phyloP scores from a whole-genome alignment of 2,329 filamentous ascomycete genomes.

The Talaromyces sp. region DNA sequence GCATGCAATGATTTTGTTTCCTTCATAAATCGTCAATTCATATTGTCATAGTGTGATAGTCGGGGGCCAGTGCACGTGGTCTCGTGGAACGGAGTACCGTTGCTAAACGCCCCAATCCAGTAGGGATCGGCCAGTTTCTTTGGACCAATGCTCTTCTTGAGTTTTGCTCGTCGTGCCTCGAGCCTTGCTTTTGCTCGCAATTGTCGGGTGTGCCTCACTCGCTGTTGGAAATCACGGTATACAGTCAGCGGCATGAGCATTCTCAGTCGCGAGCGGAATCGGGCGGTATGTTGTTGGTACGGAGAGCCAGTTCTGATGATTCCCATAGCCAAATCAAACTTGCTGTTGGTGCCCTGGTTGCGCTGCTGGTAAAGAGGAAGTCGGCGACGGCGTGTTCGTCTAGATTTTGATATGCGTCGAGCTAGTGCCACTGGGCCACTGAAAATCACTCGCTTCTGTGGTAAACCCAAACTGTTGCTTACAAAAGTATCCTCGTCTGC shows the following conservation, averaged over 20 bases:
- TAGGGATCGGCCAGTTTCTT: conserved; percentile 33
- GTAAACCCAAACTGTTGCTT: conserved; percentile 54
- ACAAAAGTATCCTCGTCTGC: conserved; percentile 42
- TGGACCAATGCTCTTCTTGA: conserved; percentile 52
- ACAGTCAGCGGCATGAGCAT: conserved; percentile 49
- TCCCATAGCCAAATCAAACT: conserved; percentile 11
- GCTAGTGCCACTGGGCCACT: conserved; percentile 34
- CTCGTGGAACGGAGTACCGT: conserved; percentile 8
- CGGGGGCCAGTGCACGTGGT: neutral
- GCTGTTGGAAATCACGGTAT: conserved; percentile 45
- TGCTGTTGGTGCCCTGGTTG: conserved; percentile 21
- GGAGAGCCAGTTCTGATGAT: conserved; percentile 26
- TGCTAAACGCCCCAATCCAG: conserved; percentile 8
- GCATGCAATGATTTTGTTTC: conserved; percentile 2
- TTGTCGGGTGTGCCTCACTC: conserved; percentile 39
- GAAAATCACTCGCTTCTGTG: conserved; percentile 42
- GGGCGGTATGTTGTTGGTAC: conserved; percentile 23
- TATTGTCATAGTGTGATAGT: neutral
- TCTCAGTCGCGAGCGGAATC: conserved; percentile 37
- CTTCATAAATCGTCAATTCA: conserved; percentile 7
- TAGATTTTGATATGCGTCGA: conserved; percentile 22
- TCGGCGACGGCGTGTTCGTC: conserved; percentile 17
- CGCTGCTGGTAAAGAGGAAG: conserved; percentile 28
- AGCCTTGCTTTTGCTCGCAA: conserved; percentile 41
- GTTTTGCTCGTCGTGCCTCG: conserved; percentile 48